These are phyloP conservation scores for Recurvomyces mirabilis DNA, from an alignment of 495 filamentous ascomycete genomes.

Conservation along the genomic window DNA sequence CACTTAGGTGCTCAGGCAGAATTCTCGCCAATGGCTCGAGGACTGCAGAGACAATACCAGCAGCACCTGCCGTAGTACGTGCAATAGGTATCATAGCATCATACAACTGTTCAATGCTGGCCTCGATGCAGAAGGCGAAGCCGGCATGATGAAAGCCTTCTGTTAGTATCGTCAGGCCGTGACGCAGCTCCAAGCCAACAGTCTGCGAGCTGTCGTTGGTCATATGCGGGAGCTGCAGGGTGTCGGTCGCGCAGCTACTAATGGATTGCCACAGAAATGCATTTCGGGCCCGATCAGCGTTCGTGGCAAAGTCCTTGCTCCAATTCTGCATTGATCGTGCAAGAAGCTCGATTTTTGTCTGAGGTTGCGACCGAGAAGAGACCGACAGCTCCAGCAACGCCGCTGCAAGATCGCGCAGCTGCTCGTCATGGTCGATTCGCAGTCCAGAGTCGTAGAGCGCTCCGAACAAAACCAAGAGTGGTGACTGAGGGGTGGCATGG, in stretches of 20 bases:
- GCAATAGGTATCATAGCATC: constrained; percentile 46
- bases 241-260: neutral
- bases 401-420: neutral
- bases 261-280: constrained; percentile 2
- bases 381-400: constrained; percentile 10
- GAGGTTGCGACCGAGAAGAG: neutral
- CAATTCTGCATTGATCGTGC: neutral
- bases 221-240: neutral
- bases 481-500: constrained; percentile 20
- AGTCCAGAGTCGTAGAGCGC: constrained; percentile 4
- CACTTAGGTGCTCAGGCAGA: constrained; percentile 18
- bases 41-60: neutral
- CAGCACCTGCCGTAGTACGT: neutral
- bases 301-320: neutral
- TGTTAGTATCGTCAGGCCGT: constrained; percentile 15
- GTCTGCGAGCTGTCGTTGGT: neutral
- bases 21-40: constrained; percentile 19
- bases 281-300: neutral
- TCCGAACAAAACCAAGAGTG: constrained; percentile 23
- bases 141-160: constrained; percentile 4
- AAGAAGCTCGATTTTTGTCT: constrained; percentile 13
- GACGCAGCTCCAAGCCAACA: constrained; percentile 6
- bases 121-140: neutral
- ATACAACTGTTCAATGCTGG: constrained; percentile 34
- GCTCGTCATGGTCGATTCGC: neutral